Percentiles rank a stretch among this genome's conserved stretches.
These are phyloP conservation scores for peach (Prunus persica) DNA, from an alignment of 306 rosid genomes.

Conservation along the genomic window DNA sequence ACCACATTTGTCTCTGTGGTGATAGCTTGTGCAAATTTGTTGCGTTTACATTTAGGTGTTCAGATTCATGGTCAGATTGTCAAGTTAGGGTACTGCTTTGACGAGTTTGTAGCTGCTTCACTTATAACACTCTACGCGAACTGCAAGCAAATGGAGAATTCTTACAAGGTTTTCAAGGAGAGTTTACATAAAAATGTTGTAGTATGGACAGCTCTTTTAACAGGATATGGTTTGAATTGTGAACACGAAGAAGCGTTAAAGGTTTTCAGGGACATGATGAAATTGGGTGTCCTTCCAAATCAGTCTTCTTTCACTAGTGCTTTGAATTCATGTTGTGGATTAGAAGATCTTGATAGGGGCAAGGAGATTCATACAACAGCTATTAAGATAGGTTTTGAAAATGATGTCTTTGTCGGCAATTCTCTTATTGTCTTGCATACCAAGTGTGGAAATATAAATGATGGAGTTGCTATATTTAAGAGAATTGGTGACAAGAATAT, in stretches of 20 bases:
- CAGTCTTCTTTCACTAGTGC: slow-evolving; percentile 86
- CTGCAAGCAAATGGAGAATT: slow-evolving; percentile 54
- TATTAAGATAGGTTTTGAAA: slow-evolving; percentile 56
- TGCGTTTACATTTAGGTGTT: slow-evolving; percentile 41
- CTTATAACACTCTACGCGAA: slow-evolving; percentile 67
- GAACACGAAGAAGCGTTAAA: slow-evolving; percentile 47
- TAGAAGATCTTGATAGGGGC: slow-evolving; percentile 73
- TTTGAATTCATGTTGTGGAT: slow-evolving; percentile 74
- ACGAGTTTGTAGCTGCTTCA: slow-evolving; percentile 61
- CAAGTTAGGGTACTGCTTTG: slow-evolving; percentile 51
- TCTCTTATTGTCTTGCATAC: slow-evolving; percentile 75
- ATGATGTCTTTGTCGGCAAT: slow-evolving; percentile 58
- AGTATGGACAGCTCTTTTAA: slow-evolving; percentile 80
- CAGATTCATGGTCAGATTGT: slow-evolving; percentile 57
- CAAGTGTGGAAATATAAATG: slow-evolving; percentile 64
- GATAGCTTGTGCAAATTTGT: slow-evolving; percentile 57
- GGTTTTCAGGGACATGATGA: slow-evolving; percentile 61
- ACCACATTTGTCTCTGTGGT: slow-evolving; percentile 60
- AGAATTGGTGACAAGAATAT: slow-evolving; percentile 47
- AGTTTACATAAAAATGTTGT: slow-evolving; percentile 53
- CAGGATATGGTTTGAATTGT: slow-evolving; percentile 62
- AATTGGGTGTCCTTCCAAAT: slow-evolving; percentile 46
- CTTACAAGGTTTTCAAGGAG: slow-evolving; percentile 43
- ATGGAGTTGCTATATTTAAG: slow-evolving; percentile 56
- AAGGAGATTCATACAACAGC: slow-evolving; percentile 46